phyloP scores from a whole-genome alignment of 495 filamentous ascomycete species.

The Neurospora africana region DNA sequence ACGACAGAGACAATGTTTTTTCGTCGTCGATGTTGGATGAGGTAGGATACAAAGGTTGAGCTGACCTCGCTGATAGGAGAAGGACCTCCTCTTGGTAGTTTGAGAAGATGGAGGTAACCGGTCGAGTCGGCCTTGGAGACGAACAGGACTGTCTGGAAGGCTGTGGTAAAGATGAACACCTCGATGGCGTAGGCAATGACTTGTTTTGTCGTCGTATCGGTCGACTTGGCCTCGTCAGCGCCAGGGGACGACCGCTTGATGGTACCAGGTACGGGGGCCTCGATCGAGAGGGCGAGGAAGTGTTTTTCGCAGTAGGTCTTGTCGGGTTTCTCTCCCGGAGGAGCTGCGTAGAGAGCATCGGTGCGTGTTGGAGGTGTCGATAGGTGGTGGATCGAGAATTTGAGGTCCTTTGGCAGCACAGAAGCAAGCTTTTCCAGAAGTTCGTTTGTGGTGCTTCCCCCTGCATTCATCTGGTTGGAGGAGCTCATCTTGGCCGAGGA shows the following conservation, averaged over 20 bases:
- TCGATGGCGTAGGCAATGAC: constrained; percentile 44
- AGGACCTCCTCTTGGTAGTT: constrained; percentile 46
- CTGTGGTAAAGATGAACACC: constrained; percentile 61
- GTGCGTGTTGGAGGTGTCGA: constrained; percentile 71
- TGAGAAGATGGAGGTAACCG: constrained; percentile 63
- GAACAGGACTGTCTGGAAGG: constrained; percentile 74
- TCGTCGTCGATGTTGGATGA: constrained; percentile 56
- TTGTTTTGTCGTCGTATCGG: constrained; percentile 1
- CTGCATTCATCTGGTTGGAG: background rate
- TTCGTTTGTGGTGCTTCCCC: background rate
- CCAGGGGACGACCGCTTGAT: constrained; percentile 20
- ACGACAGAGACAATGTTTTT: constrained; percentile 65
- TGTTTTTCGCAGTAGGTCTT: constrained; percentile 80
- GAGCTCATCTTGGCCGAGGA: background rate
- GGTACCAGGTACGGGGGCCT: constrained; percentile 4
- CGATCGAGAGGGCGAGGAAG: constrained; percentile 66
- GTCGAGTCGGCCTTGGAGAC: constrained; percentile 97
- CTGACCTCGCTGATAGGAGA: constrained; percentile 66
- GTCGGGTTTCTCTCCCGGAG: constrained; percentile 56
- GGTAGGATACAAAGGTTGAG: constrained; percentile 62
- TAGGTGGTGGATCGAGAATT: constrained; percentile 72
- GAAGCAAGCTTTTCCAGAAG: constrained; percentile 50
- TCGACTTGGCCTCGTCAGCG: constrained; percentile 15
- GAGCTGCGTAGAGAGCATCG: constrained; percentile 66
- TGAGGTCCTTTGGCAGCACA: constrained; percentile 57